Evolutionary conservation across 2,329 filamentous ascomycete species (phyloP).

Genomic region (Fusarium sp.): DNA sequence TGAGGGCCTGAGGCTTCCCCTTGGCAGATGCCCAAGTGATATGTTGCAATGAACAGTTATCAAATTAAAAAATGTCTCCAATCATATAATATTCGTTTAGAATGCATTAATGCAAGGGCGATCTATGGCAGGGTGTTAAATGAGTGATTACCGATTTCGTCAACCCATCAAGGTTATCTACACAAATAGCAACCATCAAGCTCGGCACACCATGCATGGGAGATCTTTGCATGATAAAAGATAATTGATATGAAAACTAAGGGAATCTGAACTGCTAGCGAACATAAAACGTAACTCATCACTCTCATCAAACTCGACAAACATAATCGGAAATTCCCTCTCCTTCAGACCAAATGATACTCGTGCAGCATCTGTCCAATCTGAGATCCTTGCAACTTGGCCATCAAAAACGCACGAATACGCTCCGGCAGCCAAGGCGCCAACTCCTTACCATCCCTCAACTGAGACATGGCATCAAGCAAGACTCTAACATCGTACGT

Average conservation of each 20-base stretch:
- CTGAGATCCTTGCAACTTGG: conserved; percentile 18
- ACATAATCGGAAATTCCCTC: neutral
- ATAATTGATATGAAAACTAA: neutral
- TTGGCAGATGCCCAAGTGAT: neutral
- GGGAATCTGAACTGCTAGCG: neutral
- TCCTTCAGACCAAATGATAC: conserved; percentile 17
- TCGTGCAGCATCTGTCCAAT: conserved; percentile 26
- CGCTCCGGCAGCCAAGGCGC: conserved; percentile 20
- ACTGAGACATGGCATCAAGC: conserved; percentile 12
- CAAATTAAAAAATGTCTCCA: neutral
- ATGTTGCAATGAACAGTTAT: neutral
- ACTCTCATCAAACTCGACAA: neutral
- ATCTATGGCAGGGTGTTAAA: neutral
- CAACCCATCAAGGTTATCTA: neutral
- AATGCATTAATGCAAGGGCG: neutral
- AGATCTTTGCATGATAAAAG: neutral
- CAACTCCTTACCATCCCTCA: conserved; percentile 24
- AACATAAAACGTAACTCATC: neutral
- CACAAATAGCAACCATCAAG: neutral
- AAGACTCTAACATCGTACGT: conserved; percentile 20
- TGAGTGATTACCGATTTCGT: neutral
- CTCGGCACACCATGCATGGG: neutral
- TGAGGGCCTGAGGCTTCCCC: neutral
- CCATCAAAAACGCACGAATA: conserved; percentile 10
- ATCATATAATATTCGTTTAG: neutral